Evolutionary conservation across 2,329 filamentous ascomycete species (phyloP), one percentile per base, ranked within the genome.

Genomic region (Zasmidium citrigriseum): DNA sequence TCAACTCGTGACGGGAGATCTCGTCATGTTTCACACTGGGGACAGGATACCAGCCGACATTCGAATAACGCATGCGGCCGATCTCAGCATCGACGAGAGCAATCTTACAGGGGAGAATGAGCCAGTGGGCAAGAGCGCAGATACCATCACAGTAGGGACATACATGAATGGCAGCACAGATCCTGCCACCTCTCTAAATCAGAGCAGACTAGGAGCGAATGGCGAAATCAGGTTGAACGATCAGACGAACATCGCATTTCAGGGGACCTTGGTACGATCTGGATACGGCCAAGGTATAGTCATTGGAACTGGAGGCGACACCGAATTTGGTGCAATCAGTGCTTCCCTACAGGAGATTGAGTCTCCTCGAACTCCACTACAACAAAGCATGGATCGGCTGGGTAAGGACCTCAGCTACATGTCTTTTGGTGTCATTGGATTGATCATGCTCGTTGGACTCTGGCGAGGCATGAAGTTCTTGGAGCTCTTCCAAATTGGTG

Each of bases 41-140:
- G 95, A 99, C 76, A 90, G 96, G 53, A 96, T 99, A 66, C 95
- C 95, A 4, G 95, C 95, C 56, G 95, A 99, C 72, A 89, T 99
- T 67, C 89, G 95, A 46, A 96, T 99, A 54, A 98, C 91, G 7
- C 89, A 91, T 70, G 90, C 93, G 11, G 86, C 90, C 9, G 92
- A 98, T 72, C 80, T 99, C 52, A 91, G 91, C 45, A 96, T 99
- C 64, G 96, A 99, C 73, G 93, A 95, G 68, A 98, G 95, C 12
- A 99, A 99, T 71, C 78, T 99, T 58, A 99, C 95, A 0, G 95
- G 95, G 59, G 95, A 99, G 75, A 98, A 96, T 61, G 92, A 98
- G 68, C 93, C 95, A 3, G 91, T 98, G 4, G 82, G 86, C 48
- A 91, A 99, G 70, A 86, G 85, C 11, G 80, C 88, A 1, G 86